These are phyloP conservation scores for Nakaseomyces delphensis DNA, from an alignment of 1,139 yeast genomes.

Conservation along the genomic window DNA sequence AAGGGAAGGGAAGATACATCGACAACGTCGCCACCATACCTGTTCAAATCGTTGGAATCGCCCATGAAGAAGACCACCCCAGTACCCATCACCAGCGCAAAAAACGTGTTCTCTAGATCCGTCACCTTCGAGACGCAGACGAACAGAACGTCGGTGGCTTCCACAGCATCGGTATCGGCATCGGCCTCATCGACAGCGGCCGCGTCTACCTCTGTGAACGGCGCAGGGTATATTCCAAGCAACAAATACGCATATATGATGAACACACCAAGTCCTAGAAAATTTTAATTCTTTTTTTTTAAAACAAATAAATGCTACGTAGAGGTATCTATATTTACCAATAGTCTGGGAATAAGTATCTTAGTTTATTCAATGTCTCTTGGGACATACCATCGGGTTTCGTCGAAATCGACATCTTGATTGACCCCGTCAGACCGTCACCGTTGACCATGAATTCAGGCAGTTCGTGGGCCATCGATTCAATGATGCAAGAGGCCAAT, in stretches of 20 bases:
- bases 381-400: constrained; percentile 65
- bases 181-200: not conserved
- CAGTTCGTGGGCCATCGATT: constrained; percentile 54
- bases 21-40: constrained; percentile 21
- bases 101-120: not conserved
- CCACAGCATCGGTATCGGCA: not conserved
- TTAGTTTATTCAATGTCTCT: constrained; percentile 69
- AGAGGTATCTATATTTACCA: too few species aligned
- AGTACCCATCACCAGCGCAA: not conserved
- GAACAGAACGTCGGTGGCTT: constrained; percentile 5
- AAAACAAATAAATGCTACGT: too few species aligned
- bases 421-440: constrained; percentile 59
- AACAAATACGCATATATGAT: constrained; percentile 37
- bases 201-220: too few species aligned
- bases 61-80: constrained; percentile 17
- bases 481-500: constrained; percentile 62
- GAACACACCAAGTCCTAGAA: constrained; percentile 36
- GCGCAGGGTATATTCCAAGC: constrained; percentile 34
- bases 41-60: constrained; percentile 29
- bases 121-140: constrained; percentile 15
- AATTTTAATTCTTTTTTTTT: constrained; percentile 12
- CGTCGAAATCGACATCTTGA: constrained; percentile 78
- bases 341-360: constrained; percentile 86
- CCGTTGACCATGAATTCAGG: constrained; percentile 52
- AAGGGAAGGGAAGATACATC: not conserved